These are phyloP conservation scores for Verticillium longisporum DNA, from an alignment of 2,329 filamentous ascomycete species.

Conservation along the genomic window DNA sequence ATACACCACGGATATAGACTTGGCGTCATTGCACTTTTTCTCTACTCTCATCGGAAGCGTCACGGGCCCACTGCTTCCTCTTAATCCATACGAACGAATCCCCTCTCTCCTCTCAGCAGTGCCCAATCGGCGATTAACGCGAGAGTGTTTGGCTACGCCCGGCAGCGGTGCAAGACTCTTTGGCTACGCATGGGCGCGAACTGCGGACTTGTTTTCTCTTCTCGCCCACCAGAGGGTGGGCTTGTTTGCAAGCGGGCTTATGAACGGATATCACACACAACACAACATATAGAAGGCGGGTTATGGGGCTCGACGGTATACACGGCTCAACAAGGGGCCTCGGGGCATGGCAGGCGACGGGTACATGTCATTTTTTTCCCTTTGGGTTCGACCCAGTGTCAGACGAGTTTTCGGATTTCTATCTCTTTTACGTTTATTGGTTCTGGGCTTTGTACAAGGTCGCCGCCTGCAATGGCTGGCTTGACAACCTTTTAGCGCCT, in stretches of 20 bases:
- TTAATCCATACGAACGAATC: background rate
- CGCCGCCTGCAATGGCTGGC: background rate
- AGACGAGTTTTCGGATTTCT: background rate
- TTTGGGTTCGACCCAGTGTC: background rate
- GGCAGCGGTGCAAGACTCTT: background rate
- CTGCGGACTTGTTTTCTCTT: background rate
- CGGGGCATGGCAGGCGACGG: constrained; percentile 3
- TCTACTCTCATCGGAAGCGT: background rate
- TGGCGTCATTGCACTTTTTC: constrained; percentile 18
- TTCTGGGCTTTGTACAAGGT: background rate
- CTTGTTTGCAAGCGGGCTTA: background rate
- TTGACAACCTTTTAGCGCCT: background rate
- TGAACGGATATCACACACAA: background rate
- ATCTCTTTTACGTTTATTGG: background rate
- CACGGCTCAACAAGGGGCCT: background rate
- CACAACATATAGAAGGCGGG: constrained; percentile 1
- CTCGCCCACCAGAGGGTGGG: background rate
- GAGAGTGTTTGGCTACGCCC: background rate
- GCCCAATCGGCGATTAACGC: background rate
- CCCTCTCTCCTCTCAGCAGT: background rate
- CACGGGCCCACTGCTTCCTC: background rate
- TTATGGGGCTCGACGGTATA: constrained; percentile 1
- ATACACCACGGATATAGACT: constrained; percentile 29
- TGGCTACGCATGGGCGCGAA: background rate
- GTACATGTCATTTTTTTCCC: background rate